These are phyloP conservation scores for Talaromyces pinophilus DNA, from an alignment of 2,329 filamentous ascomycete species.

Conservation along the genomic window DNA sequence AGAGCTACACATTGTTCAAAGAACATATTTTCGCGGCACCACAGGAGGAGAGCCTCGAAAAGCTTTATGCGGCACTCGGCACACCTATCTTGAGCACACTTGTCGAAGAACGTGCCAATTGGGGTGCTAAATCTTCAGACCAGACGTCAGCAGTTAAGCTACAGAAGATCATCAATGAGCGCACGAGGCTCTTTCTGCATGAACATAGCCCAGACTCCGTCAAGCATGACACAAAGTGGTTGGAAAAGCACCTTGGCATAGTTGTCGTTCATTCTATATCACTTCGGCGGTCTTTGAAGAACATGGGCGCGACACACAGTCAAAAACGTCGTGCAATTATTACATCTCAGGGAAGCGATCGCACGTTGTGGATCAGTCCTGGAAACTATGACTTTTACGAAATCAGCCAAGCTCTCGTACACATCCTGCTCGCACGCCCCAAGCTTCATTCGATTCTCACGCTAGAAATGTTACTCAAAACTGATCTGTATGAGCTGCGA, in stretches of 20 bases:
- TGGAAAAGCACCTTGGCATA: constrained; percentile 80
- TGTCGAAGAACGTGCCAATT: constrained; percentile 74
- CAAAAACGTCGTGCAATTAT: constrained; percentile 76
- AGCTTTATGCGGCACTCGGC: constrained; percentile 80
- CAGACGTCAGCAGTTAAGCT: constrained; percentile 69
- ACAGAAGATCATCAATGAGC: constrained; percentile 79
- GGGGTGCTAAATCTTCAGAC: constrained; percentile 67
- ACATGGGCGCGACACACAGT: constrained; percentile 64
- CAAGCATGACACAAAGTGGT: constrained; percentile 83
- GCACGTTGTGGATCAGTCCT: constrained; percentile 74
- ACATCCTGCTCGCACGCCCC: constrained; percentile 75
- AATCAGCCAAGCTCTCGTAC: constrained; percentile 82
- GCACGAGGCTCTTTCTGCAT: constrained; percentile 85
- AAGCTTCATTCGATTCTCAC: constrained; percentile 88
- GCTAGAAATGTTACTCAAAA: constrained; percentile 84
- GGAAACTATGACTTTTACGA: constrained; percentile 82
- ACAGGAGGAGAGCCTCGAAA: constrained; percentile 82
- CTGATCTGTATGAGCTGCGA: constrained; percentile 78
- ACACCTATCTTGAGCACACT: constrained; percentile 73
- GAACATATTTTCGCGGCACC: constrained; percentile 81
- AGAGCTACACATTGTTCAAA: constrained; percentile 86
- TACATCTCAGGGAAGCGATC: constrained; percentile 57
- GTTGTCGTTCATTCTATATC: constrained; percentile 76
- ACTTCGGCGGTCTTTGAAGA: constrained; percentile 73
- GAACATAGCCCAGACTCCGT: constrained; percentile 77